Evolutionary conservation across 148 eudicot species (phyloP).

Genomic region (Diospyros lotus): DNA sequence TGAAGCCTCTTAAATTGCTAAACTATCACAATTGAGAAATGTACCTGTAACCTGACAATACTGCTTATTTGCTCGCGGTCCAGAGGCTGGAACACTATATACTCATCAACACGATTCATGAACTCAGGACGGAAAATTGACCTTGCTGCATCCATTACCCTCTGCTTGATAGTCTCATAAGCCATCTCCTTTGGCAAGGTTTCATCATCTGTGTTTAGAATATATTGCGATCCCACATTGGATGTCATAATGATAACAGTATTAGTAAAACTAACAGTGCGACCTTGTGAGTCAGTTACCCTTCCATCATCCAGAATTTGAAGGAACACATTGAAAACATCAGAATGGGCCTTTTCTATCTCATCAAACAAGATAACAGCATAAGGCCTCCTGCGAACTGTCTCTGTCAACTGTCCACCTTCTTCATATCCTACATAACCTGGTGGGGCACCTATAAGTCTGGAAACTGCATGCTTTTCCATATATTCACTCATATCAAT

Average conservation of each 20-base stretch:
- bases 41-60: constrained; percentile 84
- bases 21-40: neutral
- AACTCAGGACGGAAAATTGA: constrained; percentile 89
- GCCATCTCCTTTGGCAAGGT: constrained; percentile 42
- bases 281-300: constrained; percentile 92
- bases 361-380: constrained; percentile 89
- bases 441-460: constrained; percentile 81
- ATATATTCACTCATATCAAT: constrained; percentile 97
- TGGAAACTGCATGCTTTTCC: constrained; percentile 86
- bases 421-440: constrained; percentile 94
- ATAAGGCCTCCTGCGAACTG: constrained; percentile 81
- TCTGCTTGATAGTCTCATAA: constrained; percentile 71
- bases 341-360: constrained; percentile 86
- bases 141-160: constrained; percentile 94
- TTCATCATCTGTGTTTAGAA: constrained; percentile 67
- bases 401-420: constrained; percentile 86
- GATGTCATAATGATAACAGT: constrained; percentile 93
- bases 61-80: constrained; percentile 71
- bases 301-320: constrained; percentile 92
- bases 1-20: neutral
- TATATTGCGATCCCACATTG: constrained; percentile 95
- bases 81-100: constrained; percentile 94
- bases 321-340: constrained; percentile 84
- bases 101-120: constrained; percentile 94
- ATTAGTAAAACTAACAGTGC: constrained; percentile 90